These are phyloP conservation scores for Paramecium sonneborni DNA, from an alignment of 73 alveolate genomes.

Conservation along the genomic window DNA sequence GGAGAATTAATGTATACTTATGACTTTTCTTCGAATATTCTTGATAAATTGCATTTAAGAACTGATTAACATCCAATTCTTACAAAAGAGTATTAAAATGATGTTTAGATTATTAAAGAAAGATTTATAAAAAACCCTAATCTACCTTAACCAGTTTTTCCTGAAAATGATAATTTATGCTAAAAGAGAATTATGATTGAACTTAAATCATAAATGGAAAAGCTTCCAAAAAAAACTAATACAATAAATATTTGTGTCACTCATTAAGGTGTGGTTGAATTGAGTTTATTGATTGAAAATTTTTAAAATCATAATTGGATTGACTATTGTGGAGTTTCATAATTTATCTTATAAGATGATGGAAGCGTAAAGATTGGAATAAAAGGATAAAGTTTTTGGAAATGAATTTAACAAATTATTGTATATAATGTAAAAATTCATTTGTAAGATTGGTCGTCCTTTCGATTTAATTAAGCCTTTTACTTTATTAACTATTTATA, in stretches of 20 bases:
- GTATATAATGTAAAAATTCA: background rate
- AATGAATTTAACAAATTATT: background rate
- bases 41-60: background rate
- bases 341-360: background rate
- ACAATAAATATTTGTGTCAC: background rate
- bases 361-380: background rate
- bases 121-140: background rate
- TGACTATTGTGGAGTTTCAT: background rate
- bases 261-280: background rate
- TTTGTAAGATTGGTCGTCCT: background rate
- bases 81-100: background rate
- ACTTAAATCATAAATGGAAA: background rate
- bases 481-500: background rate
- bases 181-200: no score
- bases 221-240: background rate
- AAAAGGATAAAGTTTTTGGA: background rate
- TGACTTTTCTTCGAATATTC: background rate
- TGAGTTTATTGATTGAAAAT: background rate
- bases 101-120: background rate
- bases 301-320: background rate
- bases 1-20: background rate
- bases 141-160: background rate
- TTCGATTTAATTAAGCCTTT: background rate
- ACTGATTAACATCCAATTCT: background rate
- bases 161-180: background rate